Evolutionary conservation across 331 rosid genomes (phyloP).

Genomic region (Malus hybrid): DNA sequence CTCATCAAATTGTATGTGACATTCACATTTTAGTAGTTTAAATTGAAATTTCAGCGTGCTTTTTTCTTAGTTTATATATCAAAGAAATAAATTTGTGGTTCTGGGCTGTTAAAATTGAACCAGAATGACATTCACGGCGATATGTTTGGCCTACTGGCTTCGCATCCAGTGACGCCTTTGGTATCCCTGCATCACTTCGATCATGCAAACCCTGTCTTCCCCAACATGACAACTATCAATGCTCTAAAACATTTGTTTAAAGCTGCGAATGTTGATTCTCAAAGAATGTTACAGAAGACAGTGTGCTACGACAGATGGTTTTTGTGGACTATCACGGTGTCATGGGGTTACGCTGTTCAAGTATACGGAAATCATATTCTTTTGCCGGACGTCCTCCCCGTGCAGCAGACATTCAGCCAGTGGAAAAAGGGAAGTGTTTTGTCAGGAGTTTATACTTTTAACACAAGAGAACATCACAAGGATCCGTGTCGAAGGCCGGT

Average conservation of each 20-base stretch:
- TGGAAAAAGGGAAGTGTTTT: conserved; percentile 44
- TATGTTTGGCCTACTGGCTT: conserved; percentile 63
- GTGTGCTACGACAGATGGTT: conserved; percentile 73
- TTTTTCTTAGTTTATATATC: neutral
- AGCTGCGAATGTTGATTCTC: conserved; percentile 57
- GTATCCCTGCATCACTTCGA: conserved; percentile 68
- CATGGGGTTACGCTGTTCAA: conserved; percentile 95
- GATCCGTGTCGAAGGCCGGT: conserved; percentile 66
- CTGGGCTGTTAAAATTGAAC: neutral
- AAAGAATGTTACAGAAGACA: conserved; percentile 64
- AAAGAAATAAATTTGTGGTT: neutral
- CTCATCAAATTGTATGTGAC: neutral
- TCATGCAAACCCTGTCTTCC: conserved; percentile 59
- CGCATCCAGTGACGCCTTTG: conserved; percentile 76
- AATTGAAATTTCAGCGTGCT: too few relatives aligned
- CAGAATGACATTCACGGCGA: conserved; percentile 73
- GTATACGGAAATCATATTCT: conserved; percentile 34
- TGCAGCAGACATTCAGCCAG: conserved; percentile 56
- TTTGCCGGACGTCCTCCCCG: conserved; percentile 46
- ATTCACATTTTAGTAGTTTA: too few relatives aligned
- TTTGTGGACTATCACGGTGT: conserved; percentile 73
- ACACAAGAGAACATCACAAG: conserved; percentile 32
- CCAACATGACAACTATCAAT: conserved; percentile 50
- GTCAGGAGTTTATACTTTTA: conserved; percentile 46
- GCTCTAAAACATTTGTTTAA: conserved; percentile 55